phyloP scores from a whole-genome alignment of 345 rosid genomes.

The Pseudoturritis turrita region DNA sequence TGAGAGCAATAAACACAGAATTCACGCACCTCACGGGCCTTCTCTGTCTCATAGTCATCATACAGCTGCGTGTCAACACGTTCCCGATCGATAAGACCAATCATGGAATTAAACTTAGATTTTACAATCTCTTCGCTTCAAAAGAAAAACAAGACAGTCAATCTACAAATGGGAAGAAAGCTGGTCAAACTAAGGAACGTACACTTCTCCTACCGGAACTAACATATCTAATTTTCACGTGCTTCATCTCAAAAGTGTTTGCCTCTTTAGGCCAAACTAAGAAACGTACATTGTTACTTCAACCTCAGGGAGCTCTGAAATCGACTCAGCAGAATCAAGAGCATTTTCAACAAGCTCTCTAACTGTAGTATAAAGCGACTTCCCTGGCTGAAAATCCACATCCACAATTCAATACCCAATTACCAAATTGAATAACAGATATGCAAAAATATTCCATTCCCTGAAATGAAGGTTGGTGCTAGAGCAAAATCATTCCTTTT shows the following conservation, averaged over 20 bases:
- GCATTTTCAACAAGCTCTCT: slow-evolving; percentile 94
- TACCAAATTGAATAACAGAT: background rate
- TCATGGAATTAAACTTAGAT: slow-evolving; percentile 88
- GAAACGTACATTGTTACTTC: slow-evolving; percentile 75
- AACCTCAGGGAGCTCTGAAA: slow-evolving; percentile 82
- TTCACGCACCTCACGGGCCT: slow-evolving; percentile 81
- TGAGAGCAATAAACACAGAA: slow-evolving; percentile 1
- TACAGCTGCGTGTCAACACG: slow-evolving; percentile 78
- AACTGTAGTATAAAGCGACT: slow-evolving; percentile 81
- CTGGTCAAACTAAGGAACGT: background rate
- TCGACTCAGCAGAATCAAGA: slow-evolving; percentile 90
- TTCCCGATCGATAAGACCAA: slow-evolving; percentile 84
- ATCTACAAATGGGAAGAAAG: background rate
- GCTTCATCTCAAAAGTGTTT: background rate
- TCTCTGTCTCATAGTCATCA: slow-evolving; percentile 86
- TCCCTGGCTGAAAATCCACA: slow-evolving; percentile 87
- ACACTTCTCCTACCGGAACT: background rate
- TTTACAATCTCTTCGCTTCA: slow-evolving; percentile 88
- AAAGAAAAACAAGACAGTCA: slow-evolving; percentile 9
- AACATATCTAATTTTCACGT: background rate
- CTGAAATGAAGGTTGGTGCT: background rate
- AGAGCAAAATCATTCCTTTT: background rate
- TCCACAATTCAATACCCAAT: background rate
- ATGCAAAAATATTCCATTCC: background rate
- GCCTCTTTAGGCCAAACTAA: background rate